A percentile compares a stretch with the other conserved stretches of the same genome.
phyloP scores from a whole-genome alignment of 2,329 filamentous ascomycete species.

The Neofusicoccum umdonicola region DNA sequence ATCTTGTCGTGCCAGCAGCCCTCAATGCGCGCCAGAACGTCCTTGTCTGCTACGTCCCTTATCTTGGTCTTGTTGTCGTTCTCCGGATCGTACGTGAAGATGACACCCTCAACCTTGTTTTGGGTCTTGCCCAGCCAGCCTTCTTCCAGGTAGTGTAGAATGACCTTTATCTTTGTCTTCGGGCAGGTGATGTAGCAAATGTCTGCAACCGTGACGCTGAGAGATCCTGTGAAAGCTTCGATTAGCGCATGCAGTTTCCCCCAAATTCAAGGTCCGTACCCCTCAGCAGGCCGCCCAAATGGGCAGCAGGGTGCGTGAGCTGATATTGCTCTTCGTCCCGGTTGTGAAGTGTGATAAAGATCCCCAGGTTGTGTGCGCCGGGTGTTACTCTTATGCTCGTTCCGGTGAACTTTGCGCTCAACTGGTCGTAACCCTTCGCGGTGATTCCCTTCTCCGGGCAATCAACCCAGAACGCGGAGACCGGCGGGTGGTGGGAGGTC shows the following conservation, averaged over 20 bases:
- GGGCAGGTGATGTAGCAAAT: constrained; percentile 83
- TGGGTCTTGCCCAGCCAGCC: constrained; percentile 90
- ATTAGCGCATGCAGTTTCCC: neutral
- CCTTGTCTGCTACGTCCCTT: constrained; percentile 81
- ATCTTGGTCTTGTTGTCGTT: constrained; percentile 78
- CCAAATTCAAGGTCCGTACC: constrained; percentile 40
- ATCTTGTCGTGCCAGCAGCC: constrained; percentile 80
- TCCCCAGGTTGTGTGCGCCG: constrained; percentile 90
- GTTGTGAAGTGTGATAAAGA: constrained; percentile 83
- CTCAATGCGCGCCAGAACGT: constrained; percentile 76
- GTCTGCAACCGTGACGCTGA: constrained; percentile 88
- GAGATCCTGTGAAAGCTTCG: constrained; percentile 50
- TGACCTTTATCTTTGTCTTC: constrained; percentile 87
- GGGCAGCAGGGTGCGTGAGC: constrained; percentile 89
- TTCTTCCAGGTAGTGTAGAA: constrained; percentile 89
- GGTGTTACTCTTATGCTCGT: constrained; percentile 89
- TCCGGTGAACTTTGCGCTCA: constrained; percentile 96
- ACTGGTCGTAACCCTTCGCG: constrained; percentile 89
- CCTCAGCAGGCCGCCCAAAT: constrained; percentile 81
- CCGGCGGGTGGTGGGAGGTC: constrained; percentile 94
- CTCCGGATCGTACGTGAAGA: constrained; percentile 86
- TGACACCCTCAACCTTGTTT: constrained; percentile 85
- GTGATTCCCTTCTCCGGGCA: constrained; percentile 88
- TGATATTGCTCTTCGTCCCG: constrained; percentile 88
- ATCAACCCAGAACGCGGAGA: constrained; percentile 91